A percentile compares a stretch with the other conserved stretches of the same genome.
Evolutionary conservation across 352 stramenopile genomes (phyloP).

Genomic region (Phytopythium boreale): DNA sequence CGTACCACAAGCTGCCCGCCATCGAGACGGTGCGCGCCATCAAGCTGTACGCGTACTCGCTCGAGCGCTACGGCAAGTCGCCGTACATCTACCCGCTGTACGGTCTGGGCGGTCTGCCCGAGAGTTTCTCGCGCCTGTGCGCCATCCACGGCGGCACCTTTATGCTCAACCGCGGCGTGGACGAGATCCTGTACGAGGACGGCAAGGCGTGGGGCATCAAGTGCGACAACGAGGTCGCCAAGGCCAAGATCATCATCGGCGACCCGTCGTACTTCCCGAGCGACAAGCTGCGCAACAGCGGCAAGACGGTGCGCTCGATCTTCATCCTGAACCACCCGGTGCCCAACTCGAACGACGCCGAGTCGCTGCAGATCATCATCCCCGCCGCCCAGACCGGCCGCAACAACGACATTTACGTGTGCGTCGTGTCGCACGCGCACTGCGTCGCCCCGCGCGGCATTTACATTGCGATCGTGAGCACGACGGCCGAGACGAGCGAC

Average conservation of each 20-base stretch:
- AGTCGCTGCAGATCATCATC: constrained; percentile 99
- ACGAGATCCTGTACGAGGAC: constrained; percentile 93
- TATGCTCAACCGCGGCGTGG: constrained; percentile 98
- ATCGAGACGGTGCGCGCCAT: constrained; percentile 95
- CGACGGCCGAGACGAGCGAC: constrained; percentile 95
- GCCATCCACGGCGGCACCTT: constrained; percentile 99
- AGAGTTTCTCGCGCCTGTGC: constrained; percentile 99
- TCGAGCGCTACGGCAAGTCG: constrained; percentile 95
- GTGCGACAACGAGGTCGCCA: constrained; percentile 94
- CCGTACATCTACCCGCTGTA: constrained; percentile 99
- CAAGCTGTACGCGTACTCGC: constrained; percentile 98
- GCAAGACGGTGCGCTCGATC: constrained; percentile 97
- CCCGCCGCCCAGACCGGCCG: constrained; percentile 94
- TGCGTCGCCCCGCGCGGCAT: constrained; percentile 95
- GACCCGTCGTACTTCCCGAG: constrained; percentile 98
- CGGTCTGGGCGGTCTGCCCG: constrained; percentile 96
- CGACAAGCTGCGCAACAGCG: constrained; percentile 91
- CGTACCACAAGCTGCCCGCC: constrained; percentile 82
- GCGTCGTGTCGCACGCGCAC: constrained; percentile 93
- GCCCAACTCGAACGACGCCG: constrained; percentile 94
- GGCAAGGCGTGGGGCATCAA: constrained; percentile 93
- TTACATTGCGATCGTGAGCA: constrained; percentile 99
- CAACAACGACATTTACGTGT: constrained; percentile 99
- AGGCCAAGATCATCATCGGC: constrained; percentile 97
- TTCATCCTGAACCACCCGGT: constrained; percentile 99